These are phyloP conservation scores for Exophiala mesophila DNA, from an alignment of 2,329 filamentous ascomycete genomes.

Conservation along the genomic window DNA sequence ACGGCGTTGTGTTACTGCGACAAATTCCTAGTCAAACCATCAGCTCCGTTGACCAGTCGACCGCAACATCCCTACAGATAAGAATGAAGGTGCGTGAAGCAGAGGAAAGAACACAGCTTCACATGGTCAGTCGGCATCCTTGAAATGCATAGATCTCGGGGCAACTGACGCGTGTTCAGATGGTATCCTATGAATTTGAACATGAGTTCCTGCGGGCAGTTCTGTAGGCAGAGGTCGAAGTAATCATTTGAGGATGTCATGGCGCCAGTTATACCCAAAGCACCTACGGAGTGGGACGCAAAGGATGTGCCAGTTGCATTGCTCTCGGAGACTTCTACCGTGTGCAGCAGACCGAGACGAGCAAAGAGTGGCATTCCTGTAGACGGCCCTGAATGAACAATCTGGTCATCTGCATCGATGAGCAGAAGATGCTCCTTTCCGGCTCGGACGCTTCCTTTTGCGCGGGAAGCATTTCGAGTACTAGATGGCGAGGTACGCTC, in stretches of 20 bases:
- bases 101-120: slow-evolving; percentile 11
- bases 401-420: slow-evolving; percentile 12
- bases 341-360: slow-evolving; percentile 11
- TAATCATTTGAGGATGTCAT: slow-evolving; percentile 8
- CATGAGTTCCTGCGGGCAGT: slow-evolving; percentile 12
- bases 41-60: not conserved
- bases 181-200: slow-evolving; percentile 10
- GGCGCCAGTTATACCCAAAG: slow-evolving; percentile 9
- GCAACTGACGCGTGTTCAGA: slow-evolving; percentile 8
- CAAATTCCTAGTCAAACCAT: slow-evolving; percentile 4
- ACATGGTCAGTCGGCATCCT: no score
- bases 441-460: no score
- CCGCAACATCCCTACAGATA: slow-evolving; percentile 8
- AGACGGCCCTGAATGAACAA: slow-evolving; percentile 9
- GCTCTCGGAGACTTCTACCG: slow-evolving; percentile 10
- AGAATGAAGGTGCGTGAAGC: slow-evolving; percentile 10
- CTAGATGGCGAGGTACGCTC: no score
- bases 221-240: slow-evolving; percentile 11
- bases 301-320: slow-evolving; percentile 5
- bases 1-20: slow-evolving; percentile 9
- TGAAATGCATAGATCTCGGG: not conserved
- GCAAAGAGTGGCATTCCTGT: slow-evolving; percentile 11
- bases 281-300: slow-evolving; percentile 8
- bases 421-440: slow-evolving; percentile 12
- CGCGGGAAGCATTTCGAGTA: no score